These are phyloP conservation scores for Crataegus laevigata DNA, from an alignment of 306 rosid species.

Conservation along the genomic window DNA sequence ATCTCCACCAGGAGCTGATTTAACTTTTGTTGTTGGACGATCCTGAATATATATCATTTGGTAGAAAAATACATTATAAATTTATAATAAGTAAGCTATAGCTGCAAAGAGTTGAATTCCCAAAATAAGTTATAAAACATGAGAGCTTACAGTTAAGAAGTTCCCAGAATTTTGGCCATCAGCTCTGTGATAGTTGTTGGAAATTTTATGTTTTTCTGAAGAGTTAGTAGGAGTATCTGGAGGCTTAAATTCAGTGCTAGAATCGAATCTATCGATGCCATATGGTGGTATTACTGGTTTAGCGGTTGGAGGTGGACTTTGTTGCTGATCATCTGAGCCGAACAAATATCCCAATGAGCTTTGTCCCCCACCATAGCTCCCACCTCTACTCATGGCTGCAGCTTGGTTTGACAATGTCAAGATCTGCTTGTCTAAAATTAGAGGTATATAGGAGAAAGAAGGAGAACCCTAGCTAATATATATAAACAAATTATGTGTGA, in stretches of 20 bases:
- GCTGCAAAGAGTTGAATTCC: neutral
- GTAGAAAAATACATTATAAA: neutral
- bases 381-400: constrained; percentile 60
- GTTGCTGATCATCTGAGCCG: constrained; percentile 43
- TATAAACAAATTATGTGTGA: neutral
- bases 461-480: constrained; percentile 17
- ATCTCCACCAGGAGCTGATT: constrained; percentile 74
- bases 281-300: constrained; percentile 43
- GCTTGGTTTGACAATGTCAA: neutral
- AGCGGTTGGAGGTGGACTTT: constrained; percentile 28
- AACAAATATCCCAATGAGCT: constrained; percentile 73
- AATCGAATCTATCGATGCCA: constrained; percentile 44
- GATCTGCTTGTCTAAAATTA: neutral
- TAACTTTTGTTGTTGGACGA: constrained; percentile 72
- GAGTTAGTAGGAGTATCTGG: constrained; percentile 18
- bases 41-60: constrained; percentile 31
- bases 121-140: neutral
- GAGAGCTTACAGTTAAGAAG: constrained; percentile 41
- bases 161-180: constrained; percentile 43
- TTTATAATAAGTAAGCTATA: neutral
- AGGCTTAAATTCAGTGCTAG: constrained; percentile 15
- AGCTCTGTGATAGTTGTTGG: constrained; percentile 44
- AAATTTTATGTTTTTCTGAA: constrained; percentile 13
- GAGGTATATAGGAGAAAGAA: neutral
- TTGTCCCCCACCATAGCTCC: constrained; percentile 58